These are phyloP conservation scores for Lichina pygmaea DNA, from an alignment of 495 filamentous ascomycete genomes.

Conservation along the genomic window DNA sequence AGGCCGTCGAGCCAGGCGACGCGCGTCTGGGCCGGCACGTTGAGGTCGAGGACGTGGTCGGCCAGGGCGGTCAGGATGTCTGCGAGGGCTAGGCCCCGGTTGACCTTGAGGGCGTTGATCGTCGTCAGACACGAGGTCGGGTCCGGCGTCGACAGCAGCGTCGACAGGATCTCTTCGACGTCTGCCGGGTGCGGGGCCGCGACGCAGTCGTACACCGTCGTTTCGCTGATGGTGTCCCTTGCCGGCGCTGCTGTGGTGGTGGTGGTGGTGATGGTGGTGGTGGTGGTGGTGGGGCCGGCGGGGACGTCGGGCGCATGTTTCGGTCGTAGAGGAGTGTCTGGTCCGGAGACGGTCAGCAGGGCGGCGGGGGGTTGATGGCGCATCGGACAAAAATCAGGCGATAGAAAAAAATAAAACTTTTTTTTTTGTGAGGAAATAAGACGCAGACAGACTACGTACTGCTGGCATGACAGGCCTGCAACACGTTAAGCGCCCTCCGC, in stretches of 20 bases:
- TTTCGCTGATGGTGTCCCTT: conserved; percentile 67
- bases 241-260: no score
- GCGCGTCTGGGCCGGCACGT: conserved; percentile 68
- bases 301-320: conserved; percentile 16
- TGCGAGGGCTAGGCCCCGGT: conserved; percentile 73
- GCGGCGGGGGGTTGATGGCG: no score
- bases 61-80: conserved; percentile 71
- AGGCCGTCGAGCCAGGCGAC: conserved; percentile 79
- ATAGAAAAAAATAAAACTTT: background rate
- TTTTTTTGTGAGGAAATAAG: no score
- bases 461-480: conserved; percentile 88
- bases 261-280: conserved; percentile 92
- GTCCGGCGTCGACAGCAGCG: conserved; percentile 57
- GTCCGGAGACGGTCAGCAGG: background rate
- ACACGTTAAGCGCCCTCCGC: conserved; percentile 78
- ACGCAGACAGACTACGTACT: conserved; percentile 21
- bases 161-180: conserved; percentile 58
- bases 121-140: conserved; percentile 67
- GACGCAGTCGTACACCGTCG: conserved; percentile 92
- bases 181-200: conserved; percentile 81
- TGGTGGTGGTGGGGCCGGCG: conserved; percentile 57
- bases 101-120: conserved; percentile 59
- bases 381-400: background rate
- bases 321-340: conserved; percentile 42
- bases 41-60: conserved; percentile 51